Percentiles rank a stretch among this genome's conserved stretches.
These are phyloP conservation scores for Salix koriyanagi DNA, from an alignment of 345 rosid genomes.

Conservation along the genomic window DNA sequence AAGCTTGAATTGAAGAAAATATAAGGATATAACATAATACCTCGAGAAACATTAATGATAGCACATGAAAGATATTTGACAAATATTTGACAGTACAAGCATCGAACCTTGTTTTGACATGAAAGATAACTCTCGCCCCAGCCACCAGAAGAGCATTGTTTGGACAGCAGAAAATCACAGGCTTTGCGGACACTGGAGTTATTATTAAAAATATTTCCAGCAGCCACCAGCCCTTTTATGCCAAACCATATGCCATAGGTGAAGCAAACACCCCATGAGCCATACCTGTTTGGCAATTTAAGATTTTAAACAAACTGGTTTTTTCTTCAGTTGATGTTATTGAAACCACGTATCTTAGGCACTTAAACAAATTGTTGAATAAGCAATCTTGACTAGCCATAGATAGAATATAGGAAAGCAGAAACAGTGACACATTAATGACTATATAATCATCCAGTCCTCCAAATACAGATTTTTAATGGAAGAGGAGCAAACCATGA, in stretches of 20 bases:
- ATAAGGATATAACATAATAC: background rate
- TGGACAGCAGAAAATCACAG: slow-evolving; percentile 77
- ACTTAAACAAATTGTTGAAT: background rate
- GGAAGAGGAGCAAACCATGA: slow-evolving; percentile 67
- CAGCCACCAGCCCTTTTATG: slow-evolving; percentile 70
- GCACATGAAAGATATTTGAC: background rate
- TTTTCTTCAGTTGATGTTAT: background rate
- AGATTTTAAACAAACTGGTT: background rate
- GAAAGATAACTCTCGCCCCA: slow-evolving; percentile 99
- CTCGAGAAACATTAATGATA: background rate
- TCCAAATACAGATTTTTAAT: slow-evolving; percentile 2
- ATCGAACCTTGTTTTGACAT: slow-evolving; percentile 74
- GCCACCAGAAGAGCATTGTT: slow-evolving; percentile 79
- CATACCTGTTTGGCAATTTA: slow-evolving; percentile 57
- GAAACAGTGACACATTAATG: background rate
- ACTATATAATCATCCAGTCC: background rate
- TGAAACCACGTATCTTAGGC: background rate
- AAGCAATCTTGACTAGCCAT: background rate
- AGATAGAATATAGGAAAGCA: background rate
- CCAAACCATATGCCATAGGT: slow-evolving; percentile 86
- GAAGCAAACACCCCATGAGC: slow-evolving; percentile 93
- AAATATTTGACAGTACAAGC: background rate
- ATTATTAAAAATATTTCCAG: slow-evolving; percentile 58
- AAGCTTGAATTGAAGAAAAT: background rate
- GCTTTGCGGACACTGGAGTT: slow-evolving; percentile 64